These are phyloP conservation scores for Lentithecium fluviatile DNA, from an alignment of 495 filamentous ascomycete species.

Conservation along the genomic window DNA sequence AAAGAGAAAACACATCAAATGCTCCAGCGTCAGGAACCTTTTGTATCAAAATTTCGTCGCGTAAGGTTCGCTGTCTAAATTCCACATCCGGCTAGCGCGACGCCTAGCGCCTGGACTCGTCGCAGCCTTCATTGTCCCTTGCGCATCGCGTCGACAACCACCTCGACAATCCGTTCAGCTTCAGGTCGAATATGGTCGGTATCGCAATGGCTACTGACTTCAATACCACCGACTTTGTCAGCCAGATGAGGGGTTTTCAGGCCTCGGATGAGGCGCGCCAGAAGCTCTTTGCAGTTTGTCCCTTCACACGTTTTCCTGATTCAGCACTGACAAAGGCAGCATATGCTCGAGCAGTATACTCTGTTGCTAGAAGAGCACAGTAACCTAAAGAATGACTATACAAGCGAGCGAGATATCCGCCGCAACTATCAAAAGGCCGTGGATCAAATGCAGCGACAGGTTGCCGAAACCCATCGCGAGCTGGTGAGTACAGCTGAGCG, in stretches of 20 bases:
- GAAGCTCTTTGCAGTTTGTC: conserved; percentile 26
- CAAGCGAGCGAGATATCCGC: conserved; percentile 19
- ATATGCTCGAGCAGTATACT: conserved; percentile 26
- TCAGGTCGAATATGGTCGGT: conserved; percentile 17
- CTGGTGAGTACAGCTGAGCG: conserved; percentile 15
- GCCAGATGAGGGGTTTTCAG: conserved; percentile 33
- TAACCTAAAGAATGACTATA: conserved; percentile 20
- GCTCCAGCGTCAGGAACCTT: too few relatives aligned
- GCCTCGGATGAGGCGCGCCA: conserved; percentile 31
- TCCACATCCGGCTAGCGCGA: not conserved
- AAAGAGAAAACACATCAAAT: too few relatives aligned
- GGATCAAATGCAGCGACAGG: conserved; percentile 10
- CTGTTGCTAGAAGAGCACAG: conserved; percentile 17
- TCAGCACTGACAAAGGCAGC: conserved; percentile 12
- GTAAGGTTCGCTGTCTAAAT: too few relatives aligned
- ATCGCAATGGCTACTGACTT: conserved; percentile 11
- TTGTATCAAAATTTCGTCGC: too few relatives aligned
- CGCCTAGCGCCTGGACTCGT: not conserved
- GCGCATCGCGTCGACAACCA: not conserved
- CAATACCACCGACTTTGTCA: conserved; percentile 15
- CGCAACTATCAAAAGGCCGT: conserved; percentile 16
- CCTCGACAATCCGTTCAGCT: not conserved
- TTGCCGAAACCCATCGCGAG: conserved; percentile 12
- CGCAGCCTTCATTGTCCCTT: not conserved
- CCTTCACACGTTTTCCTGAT: not conserved